Evolutionary conservation across 768 basidiomycete species (phyloP), one percentile per base, ranked within the genome.

Genomic region (Termitomyces sp.): DNA sequence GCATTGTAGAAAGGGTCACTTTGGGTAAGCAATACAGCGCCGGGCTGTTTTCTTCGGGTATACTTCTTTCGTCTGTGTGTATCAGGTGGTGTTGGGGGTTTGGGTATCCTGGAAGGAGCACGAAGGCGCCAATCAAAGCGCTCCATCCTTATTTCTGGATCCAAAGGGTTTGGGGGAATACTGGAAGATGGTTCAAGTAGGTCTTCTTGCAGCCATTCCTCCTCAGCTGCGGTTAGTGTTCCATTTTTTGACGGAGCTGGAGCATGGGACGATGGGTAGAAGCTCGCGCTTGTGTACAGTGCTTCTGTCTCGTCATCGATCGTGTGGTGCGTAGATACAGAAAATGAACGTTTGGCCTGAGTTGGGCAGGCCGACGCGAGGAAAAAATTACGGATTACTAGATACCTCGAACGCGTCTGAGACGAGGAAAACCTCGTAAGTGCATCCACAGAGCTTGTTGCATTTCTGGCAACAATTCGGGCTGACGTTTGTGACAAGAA

Each of bases 121-220:
- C 83, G 74, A 36, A 73, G 61, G 39, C 84, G 74, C 87, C 88
- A 89, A 61, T 88, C 81, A 64, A 83, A 86, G 7, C 86, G 73
- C 22, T 64, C 63, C 25, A 58, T 53, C 5, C 61, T 66, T 35
- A 42, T 35, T 22, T 55, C 29, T 5, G 60, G 43, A 11, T 59
- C 54, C 6, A 52, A 7, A 27, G 50, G 56, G 29, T 57, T 56
- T 16, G 41, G 47, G n/a, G 49, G 43, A 16, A 56, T 22, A 47
- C 44, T 48, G 0, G 56, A 32, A 27, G 52, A 18, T 9, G 49
- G 18, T 15, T 60, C 22, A 31, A 47, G 13, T 38, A 57, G 47
- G 49, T 65, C 62, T 9, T 67, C 68, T 56, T 76, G 75, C n/a
- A 75, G 59, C 74, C 73, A 75, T 56, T 70, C 70, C 45, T 60